Base-by-base conservation (phyloP, 2,329 filamentous ascomycete species). In the Nemania abortiva region DNA sequence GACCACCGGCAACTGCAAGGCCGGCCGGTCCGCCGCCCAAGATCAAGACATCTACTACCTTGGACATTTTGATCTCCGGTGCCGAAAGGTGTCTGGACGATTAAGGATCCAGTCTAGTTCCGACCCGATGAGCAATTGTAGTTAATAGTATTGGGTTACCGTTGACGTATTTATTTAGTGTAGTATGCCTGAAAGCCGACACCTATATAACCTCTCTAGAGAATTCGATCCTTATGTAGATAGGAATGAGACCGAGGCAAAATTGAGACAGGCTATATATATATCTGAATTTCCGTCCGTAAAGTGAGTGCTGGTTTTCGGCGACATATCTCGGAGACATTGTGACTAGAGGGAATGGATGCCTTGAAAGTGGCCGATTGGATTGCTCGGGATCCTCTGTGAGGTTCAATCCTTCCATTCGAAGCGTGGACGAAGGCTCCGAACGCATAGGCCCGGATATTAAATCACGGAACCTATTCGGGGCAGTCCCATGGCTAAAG, bases 11-110 rank as follows among this genome's bases (percentile, higher is more conserved):
- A 1, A 79, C 78, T 0, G 82, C 74, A 2, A 86, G 78, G 6
- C 84, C 84, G 0, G 83, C 83, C 7, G 83, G 84, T 0, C 84
- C 84, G 31, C 74, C 80, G 56, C 84, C 84, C 18, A 83, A 73
- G 59, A 83, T 78, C 4, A 82, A 74, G 39, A 78, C 78, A 56
- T 81, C 80, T 54, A 74, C 56, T 22, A n/a, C 59, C 45, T 53
- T 63, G 18, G 22, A 47, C 60, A 34, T 59, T 29, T 65, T 34
- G n/a, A 15, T 34, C 37, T 47, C 3, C 39, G 24, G 20, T 4
- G 20, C 24, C 11, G 24, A 29, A 47, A 24, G 27, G 6, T 34
- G 11, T 39, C 37, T 34, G 2, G 1, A 29, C n/a, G 3, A 29
- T 37, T 3, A 9, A 37, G 34, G 34, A 11, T 37, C 24, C 7